A percentile compares a stretch with the other conserved stretches of the same genome.
phyloP scores from a whole-genome alignment of 306 rosid genomes.

The Gastrolobium villosum region DNA sequence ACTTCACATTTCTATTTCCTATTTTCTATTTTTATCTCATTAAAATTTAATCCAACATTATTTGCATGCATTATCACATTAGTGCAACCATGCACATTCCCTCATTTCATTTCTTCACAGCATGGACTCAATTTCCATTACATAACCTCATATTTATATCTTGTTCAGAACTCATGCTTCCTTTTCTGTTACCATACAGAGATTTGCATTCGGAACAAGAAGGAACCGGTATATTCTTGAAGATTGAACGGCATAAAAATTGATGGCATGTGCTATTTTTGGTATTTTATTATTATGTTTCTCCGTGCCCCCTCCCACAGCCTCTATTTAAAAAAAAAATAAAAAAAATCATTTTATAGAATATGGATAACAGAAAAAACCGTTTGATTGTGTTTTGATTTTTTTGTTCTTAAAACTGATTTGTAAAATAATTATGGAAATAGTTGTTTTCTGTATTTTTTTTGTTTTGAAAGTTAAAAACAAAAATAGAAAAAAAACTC shows the following conservation, averaged over 20 bases:
- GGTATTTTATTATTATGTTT: background rate
- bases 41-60: no score
- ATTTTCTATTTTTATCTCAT: no score
- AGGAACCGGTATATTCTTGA: slow-evolving; percentile 83
- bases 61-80: slow-evolving; percentile 31
- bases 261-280: slow-evolving; percentile 32
- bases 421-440: no score
- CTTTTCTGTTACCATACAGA: slow-evolving; percentile 59
- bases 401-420: no score
- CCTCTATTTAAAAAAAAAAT: background rate
- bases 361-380: no score
- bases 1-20: no score
- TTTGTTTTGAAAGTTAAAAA: no score
- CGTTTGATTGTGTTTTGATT: no score
- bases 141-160: slow-evolving; percentile 12
- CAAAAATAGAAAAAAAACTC: no score
- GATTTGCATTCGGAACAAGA: slow-evolving; percentile 95
- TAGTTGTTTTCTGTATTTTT: no score
- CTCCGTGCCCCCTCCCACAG: background rate
- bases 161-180: slow-evolving; percentile 33
- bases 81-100: background rate
- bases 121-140: slow-evolving; percentile 2
- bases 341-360: no score
- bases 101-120: background rate
- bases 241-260: slow-evolving; percentile 65